Conservation (phyloP, 2,329 filamentous ascomycete genomes). For the Graphium sp. region DNA sequence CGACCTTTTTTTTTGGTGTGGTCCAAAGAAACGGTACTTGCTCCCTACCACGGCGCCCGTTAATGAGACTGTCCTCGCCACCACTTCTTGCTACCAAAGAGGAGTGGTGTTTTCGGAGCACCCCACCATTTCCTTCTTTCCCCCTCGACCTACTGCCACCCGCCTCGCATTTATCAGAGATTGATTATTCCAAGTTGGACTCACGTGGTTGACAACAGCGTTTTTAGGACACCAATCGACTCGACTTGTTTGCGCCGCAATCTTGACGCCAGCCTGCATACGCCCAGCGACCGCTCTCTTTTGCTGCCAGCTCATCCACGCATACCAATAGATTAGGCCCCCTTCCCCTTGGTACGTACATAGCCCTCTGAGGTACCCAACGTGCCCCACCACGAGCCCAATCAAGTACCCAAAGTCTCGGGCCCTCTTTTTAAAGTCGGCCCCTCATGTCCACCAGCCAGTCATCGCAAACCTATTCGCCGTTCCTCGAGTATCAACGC, state of each 20-base stretch:
- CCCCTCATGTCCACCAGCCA: constrained; percentile 8
- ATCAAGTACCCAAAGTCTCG: constrained; percentile 21
- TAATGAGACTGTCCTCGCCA: too few species aligned
- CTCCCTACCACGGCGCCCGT: too few species aligned
- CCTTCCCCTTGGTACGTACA: constrained; percentile 27
- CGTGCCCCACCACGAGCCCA: constrained; percentile 28
- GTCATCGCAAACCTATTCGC: constrained; percentile 9
- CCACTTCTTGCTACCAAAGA: too few species aligned
- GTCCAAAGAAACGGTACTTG: too few species aligned
- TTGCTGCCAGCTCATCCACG: constrained; percentile 44
- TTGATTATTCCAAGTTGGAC: too few species aligned
- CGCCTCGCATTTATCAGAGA: not conserved
- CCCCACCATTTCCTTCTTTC: not conserved
- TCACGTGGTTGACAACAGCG: constrained; percentile 27
- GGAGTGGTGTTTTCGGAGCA: too few species aligned
- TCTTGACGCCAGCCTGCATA: constrained; percentile 39
- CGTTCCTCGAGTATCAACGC: constrained; percentile 29
- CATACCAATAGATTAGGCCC: constrained; percentile 39
- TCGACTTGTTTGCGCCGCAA: constrained; percentile 16
- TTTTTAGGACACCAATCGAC: constrained; percentile 16
- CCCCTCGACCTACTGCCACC: not conserved
- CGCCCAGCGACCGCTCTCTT: constrained; percentile 32
- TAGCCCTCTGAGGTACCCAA: constrained; percentile 25
- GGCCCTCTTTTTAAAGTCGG: constrained; percentile 16
- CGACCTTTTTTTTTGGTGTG: too few species aligned